Conservation (phyloP, 345 rosid species). For the Heritiera littoralis region DNA sequence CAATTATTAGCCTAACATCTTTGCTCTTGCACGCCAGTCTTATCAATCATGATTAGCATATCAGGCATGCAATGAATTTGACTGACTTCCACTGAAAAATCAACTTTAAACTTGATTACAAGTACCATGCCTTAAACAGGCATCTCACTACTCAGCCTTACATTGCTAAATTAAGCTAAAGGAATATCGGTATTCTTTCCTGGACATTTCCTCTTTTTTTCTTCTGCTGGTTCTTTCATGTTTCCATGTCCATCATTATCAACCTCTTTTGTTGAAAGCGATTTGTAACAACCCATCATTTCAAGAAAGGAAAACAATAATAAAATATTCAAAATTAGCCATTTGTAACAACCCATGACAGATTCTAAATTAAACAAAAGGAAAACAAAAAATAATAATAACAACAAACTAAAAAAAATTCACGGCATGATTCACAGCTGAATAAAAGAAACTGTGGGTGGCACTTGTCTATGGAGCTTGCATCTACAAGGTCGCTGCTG, state of each 20-base stretch:
- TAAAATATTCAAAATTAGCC: conserved; percentile 22
- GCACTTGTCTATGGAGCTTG: conserved; percentile 23
- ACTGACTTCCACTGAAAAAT: background rate
- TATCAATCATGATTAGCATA: background rate
- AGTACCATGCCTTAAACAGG: background rate
- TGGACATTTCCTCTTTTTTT: background rate
- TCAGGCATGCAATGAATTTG: background rate
- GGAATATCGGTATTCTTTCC: background rate
- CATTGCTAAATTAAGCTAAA: background rate
- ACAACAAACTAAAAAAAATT: background rate
- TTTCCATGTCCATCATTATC: conserved; percentile 28
- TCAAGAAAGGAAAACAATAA: background rate
- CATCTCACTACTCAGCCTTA: background rate
- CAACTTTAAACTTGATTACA: background rate
- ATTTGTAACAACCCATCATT: conserved; percentile 37
- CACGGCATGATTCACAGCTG: conserved; percentile 26
- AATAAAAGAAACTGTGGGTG: conserved; percentile 26
- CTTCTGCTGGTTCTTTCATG: background rate
- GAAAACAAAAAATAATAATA: background rate
- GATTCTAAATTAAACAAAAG: conserved; percentile 13
- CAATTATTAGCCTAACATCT: conserved; percentile 13
- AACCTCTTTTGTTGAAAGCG: conserved; percentile 32
- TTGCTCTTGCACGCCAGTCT: conserved; percentile 6
- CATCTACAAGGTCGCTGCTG: conserved; percentile 20
- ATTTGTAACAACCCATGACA: background rate